Base-by-base conservation (phyloP, 768 basidiomycete species). In the Termitomyces sp. region DNA sequence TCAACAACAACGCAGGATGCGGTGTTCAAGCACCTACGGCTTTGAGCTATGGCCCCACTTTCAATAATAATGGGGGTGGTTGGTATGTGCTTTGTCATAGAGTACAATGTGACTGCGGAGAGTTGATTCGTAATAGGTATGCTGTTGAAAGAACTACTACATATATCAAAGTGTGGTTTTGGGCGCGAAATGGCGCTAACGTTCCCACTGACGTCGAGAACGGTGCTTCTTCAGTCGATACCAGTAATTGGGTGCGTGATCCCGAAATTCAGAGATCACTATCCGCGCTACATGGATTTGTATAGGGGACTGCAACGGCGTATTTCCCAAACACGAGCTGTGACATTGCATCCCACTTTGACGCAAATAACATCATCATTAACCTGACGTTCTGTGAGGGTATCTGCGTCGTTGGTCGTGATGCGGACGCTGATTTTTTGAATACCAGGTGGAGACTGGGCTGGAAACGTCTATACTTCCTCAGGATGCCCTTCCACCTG, bases 101-200 rank as follows among this genome's bases (percentile, higher is more conserved):
- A 41, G 9, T 31, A 19, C 23, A 26, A 38, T 9, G 44, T 17
- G 8, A 14, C 3, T 11, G 11, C 9, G 35, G 17, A 48, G 48
- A 51, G 23, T 43, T 37, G 26, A 12, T 46, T 28, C 31, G 9
- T 31, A 10, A 33, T 54, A 85, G 81, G 79, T 86, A 80, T 64
- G 87, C 83, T 0, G 73, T 86, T 50, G 85, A 87, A 65, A 78
- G 86, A 40, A 81, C 82, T 0, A 62, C 68, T 19, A 62, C 62
- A 15, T 79, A 74, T 64, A 83, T 90, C 60, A 83, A 82, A 52
- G 74, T 89, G 33, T 91, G 84, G 81, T 89, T 87, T 73, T 92
- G 87, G 87, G 67, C 80, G 0, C 75, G 87, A 28, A 76, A 77
- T 60, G 76, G 68, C 47, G 68, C 63, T 3, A 66, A 61, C 31